Conservation (phyloP, 2,329 filamentous ascomycete genomes). For the Pseudogymnoascus verrucosus region DNA sequence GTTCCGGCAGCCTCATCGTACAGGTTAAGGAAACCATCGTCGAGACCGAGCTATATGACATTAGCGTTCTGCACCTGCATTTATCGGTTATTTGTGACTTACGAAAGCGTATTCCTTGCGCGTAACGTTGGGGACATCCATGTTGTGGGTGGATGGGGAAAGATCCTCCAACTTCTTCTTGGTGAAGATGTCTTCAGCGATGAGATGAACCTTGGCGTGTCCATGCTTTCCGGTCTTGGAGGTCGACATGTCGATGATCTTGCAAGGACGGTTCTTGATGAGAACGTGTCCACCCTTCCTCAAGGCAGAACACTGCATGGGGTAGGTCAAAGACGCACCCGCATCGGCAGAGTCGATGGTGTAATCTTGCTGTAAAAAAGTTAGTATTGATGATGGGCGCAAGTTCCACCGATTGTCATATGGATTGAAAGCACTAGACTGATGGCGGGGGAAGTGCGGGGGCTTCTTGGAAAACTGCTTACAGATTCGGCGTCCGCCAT, state of each 20-base stretch:
- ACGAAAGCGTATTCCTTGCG: constrained; percentile 92
- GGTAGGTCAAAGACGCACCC: constrained; percentile 88
- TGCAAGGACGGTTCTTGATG: constrained; percentile 98
- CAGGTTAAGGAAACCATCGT: constrained; percentile 90
- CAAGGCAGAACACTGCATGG: constrained; percentile 99
- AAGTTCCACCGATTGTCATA: not conserved
- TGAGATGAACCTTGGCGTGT: constrained; percentile 99
- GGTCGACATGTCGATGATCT: constrained; percentile 99
- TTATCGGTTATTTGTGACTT: constrained; percentile 37
- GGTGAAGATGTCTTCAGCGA: constrained; percentile 98
- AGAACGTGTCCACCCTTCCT: constrained; percentile 98
- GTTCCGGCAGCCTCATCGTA: constrained; percentile 71
- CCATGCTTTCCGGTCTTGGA: constrained; percentile 99
- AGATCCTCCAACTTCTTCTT: constrained; percentile 99
- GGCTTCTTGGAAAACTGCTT: constrained; percentile 30
- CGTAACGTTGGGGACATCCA: constrained; percentile 91
- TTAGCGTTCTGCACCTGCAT: not conserved
- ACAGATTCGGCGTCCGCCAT: constrained; percentile 60
- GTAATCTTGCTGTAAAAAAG: constrained; percentile 32
- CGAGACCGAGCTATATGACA: constrained; percentile 70
- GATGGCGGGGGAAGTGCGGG: constrained; percentile 26
- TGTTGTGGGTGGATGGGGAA: constrained; percentile 94
- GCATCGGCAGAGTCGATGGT: constrained; percentile 92
- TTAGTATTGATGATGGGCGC: constrained; percentile 7
- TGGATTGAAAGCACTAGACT: constrained; percentile 20